These are phyloP conservation scores for Hemileia vastatrix DNA, from an alignment of 1,284 basidiomycete genomes.

Conservation along the genomic window DNA sequence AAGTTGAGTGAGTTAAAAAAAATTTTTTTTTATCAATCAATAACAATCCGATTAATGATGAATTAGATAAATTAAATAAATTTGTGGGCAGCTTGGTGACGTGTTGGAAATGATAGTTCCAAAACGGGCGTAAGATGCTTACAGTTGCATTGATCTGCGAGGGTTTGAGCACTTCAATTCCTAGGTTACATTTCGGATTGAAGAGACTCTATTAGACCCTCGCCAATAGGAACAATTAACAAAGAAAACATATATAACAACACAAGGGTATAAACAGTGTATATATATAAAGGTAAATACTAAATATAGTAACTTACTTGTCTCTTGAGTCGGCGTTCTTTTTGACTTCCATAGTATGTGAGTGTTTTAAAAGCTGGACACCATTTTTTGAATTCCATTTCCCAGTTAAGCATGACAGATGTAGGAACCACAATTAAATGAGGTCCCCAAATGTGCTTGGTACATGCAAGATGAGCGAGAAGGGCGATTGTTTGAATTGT, in stretches of 20 bases:
- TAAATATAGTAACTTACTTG: neutral
- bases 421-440: constrained; percentile 39
- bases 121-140: too few species aligned
- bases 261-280: constrained; percentile 37
- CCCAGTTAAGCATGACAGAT: constrained; percentile 41
- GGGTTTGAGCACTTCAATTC: too few species aligned
- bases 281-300: constrained; percentile 31
- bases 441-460: constrained; percentile 36
- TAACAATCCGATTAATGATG: too few species aligned
- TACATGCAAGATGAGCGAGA: constrained; percentile 36
- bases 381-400: constrained; percentile 30
- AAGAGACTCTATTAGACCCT: constrained; percentile 25
- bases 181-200: too few species aligned
- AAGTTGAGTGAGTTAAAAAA: too few species aligned
- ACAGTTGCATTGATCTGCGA: too few species aligned
- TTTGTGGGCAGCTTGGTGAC: too few species aligned
- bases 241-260: constrained; percentile 29
- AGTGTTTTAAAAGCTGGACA: constrained; percentile 16
- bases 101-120: too few species aligned
- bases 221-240: constrained; percentile 22
- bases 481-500: constrained; percentile 43
- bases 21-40: too few species aligned
- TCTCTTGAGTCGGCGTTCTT: neutral
- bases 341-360: neutral
- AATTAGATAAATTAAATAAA: too few species aligned